Base-by-base conservation (phyloP, 2,329 filamentous ascomycete species). In the Arthrobotrys conoides region DNA sequence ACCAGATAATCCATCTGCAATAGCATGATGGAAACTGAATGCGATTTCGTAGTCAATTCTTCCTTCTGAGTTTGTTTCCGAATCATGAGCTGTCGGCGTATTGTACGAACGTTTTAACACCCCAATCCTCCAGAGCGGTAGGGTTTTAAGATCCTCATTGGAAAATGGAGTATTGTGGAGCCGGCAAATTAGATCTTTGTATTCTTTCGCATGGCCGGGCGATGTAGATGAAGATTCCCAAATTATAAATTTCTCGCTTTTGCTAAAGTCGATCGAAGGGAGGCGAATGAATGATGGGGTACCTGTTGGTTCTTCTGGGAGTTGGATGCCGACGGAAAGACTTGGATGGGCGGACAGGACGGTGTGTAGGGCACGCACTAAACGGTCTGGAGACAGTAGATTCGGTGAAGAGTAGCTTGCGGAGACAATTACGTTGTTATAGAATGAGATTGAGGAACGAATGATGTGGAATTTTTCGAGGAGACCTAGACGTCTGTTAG, bases 1-100 rank as follows among this genome's bases (percentile, higher is more conserved):
- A 0, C 86, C 86, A 79, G 86, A 86, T 12, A 85, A 83, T 0
- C 89, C 89, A 79, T 90, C 89, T 24, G 85, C 85, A 18, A 90
- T 83, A 0, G 85, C 84, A 80, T 90, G 88, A 77, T 90, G 88
- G 38, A 84, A 51, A n/a, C 67, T 63, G 36, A 77, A 87, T 4
- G 85, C 84, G 79, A 89, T 88, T 5, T 86, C 79, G 12, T 88
- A 76, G 61, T 88, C 85, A 38, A 86, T 80, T 5, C 83, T 81
- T 3, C 81, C 73, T n/a, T 71, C 59, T 57, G 0, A 61, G 30
- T 1, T 80, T 51, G 3, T 77, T 68, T 0, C 81, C 53, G 3
- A 72, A 33, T 14, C 63, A 16, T 8, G 61, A 59, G 66, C 71
- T 4, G 77, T 71, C 24, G 67, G 67, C 27, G 72, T 80, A 75